A percentile compares a stretch with the other conserved stretches of the same genome.
phyloP scores from a whole-genome alignment of 352 stramenopile species.

The Phytophthora crassamura region DNA sequence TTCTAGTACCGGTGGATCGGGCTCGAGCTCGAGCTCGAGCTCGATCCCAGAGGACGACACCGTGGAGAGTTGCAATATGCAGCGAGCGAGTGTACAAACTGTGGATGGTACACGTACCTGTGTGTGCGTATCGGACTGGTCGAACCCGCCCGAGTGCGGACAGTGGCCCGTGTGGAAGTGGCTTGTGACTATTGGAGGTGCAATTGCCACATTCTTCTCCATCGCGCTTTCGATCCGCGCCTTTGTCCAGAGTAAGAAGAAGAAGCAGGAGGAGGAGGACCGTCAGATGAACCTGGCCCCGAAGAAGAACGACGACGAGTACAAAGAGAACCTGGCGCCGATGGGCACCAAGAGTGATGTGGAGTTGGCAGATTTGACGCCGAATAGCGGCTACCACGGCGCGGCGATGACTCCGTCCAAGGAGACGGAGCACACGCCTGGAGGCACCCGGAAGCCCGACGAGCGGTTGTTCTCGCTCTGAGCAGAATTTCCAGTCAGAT shows the following conservation, averaged over 20 bases:
- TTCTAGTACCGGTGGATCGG: constrained; percentile 12
- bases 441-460: constrained; percentile 33
- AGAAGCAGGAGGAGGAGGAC: constrained; percentile 35
- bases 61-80: constrained; percentile 54
- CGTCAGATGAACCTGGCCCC: constrained; percentile 12
- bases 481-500: not conserved
- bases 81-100: constrained; percentile 52
- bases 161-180: constrained; percentile 63
- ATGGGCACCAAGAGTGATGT: constrained; percentile 40
- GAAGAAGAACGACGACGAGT: constrained; percentile 27
- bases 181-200: constrained; percentile 63
- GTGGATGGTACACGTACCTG: constrained; percentile 48
- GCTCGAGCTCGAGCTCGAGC: too few relatives aligned
- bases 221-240: constrained; percentile 58
- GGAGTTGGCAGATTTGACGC: constrained; percentile 32
- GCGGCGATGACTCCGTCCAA: constrained; percentile 30
- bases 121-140: constrained; percentile 71
- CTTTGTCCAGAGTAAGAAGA: constrained; percentile 52
- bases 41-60: constrained; percentile 28
- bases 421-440: constrained; percentile 17
- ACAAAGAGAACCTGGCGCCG: constrained; percentile 29
- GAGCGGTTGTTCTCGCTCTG: constrained; percentile 47
- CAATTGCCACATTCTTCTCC: constrained; percentile 58
- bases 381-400: constrained; percentile 25
- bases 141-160: constrained; percentile 57